Base-by-base conservation (phyloP, 164 flowering plant genomes). In the Taxillus chinensis region DNA sequence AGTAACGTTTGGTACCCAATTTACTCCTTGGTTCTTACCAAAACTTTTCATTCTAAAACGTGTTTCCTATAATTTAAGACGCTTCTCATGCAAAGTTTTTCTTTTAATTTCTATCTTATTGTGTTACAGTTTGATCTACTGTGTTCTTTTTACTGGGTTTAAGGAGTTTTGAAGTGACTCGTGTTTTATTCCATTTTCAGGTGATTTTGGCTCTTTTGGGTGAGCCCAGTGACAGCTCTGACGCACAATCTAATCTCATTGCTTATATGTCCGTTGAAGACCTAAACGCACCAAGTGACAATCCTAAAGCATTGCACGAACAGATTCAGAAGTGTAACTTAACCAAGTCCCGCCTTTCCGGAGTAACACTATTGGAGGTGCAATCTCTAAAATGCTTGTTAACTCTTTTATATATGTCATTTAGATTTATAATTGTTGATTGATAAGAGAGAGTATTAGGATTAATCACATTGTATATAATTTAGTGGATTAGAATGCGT, bases 191-290 rank as follows among this genome's bases (percentile, higher is more conserved):
- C 71, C 17, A 48, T 57, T 53, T 67, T 46, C 80, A 93, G 98
- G 97, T 93, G 62, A 86, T 93, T 79, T 97, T 96, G 8, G 59
- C 74, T 68, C 16, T 81, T 55, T 62, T 74, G 9, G 61, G 59
- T n/a, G 67, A 73, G 67, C 64, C 68, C 45, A 60, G 27, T 13
- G 74, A 71, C 49, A 68, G 45, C 39, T 60, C 63, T 14, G 75
- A 59, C 46, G 82, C 75, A 53, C 52, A 55, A 15, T 39, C 70
- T 55, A 65, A 80, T 64, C 66, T 80, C 53, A 79, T 79, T 75
- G 96, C 97, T 16, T 88, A 90, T 74, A 10, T 93, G 59, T 86
- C 87, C 7, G 73, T 75, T 41, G 82, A 82, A 66, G 74, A 73
- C 53, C 59, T 27, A 41, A 73, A 57, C 40, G 68, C 55, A 48